Percentiles rank a stretch among this genome's conserved stretches.
Conservation (phyloP, 2,329 filamentous ascomycete species). For the Chaetomiaceae sp. region DNA sequence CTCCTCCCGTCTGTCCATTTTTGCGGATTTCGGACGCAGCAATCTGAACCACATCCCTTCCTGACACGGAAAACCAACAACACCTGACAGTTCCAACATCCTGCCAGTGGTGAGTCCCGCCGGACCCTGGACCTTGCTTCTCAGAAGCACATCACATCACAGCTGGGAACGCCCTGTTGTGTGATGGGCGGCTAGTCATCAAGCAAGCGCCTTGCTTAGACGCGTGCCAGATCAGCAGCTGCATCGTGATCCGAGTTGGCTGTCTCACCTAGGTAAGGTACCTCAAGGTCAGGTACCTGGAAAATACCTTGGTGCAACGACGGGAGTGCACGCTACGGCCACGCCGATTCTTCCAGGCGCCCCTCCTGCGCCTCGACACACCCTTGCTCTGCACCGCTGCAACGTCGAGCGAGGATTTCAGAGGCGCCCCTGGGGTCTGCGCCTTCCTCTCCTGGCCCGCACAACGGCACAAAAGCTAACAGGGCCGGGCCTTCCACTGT, state of each 20-base stretch:
- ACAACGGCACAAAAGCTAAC: conserved; percentile 13
- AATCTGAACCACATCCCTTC: background rate
- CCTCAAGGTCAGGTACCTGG: too few species aligned
- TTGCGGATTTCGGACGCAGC: background rate
- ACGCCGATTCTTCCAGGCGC: background rate
- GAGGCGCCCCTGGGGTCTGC: conserved; percentile 20
- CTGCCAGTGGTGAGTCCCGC: background rate
- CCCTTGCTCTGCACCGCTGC: conserved; percentile 18
- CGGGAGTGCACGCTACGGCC: background rate
- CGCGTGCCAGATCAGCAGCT: too few species aligned
- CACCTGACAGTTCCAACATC: too few species aligned
- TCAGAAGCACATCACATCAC: conserved; percentile 5
- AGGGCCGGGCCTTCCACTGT: too few species aligned
- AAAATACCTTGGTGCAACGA: background rate
- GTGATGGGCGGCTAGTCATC: background rate
- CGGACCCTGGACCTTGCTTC: conserved; percentile 11
- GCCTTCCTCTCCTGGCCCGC: conserved; percentile 15
- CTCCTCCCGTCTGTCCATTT: too few species aligned
- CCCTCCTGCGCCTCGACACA: conserved; percentile 11
- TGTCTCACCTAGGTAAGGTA: too few species aligned
- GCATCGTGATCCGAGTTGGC: too few species aligned
- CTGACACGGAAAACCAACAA: background rate
- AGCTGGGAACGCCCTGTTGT: background rate
- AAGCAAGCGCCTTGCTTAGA: background rate
- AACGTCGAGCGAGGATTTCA: conserved; percentile 24